Evolutionary conservation across 2,329 filamentous ascomycete genomes (phyloP).

Genomic region (Penicillium brasilianum): DNA sequence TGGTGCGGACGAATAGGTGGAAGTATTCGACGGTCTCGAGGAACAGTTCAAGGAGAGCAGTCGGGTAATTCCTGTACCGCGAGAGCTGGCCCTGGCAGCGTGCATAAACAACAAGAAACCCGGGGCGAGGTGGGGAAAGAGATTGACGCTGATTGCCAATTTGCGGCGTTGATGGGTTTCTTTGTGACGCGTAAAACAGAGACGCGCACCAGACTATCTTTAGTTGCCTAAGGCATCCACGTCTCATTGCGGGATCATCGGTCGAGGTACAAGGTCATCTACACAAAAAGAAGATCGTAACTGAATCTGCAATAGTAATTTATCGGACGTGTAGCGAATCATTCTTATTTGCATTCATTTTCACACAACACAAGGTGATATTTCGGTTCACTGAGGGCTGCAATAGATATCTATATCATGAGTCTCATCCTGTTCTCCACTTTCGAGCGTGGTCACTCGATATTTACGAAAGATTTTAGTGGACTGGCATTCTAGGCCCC

Average conservation of each 20-base stretch:
- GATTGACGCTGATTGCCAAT: background rate
- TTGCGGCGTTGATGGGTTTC: constrained; percentile 9
- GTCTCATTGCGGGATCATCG: background rate
- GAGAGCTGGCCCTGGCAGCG: constrained; percentile 24
- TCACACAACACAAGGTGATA: background rate
- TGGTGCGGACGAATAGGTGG: constrained; percentile 35
- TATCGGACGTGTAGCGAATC: no score
- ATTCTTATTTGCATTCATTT: background rate
- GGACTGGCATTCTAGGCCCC: no score
- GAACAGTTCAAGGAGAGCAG: constrained; percentile 29
- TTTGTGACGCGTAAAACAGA: constrained; percentile 6
- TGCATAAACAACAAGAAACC: constrained; percentile 34
- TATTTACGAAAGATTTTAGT: no score
- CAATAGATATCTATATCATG: no score
- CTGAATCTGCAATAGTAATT: background rate
- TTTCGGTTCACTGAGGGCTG: no score
- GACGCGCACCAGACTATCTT: constrained; percentile 1
- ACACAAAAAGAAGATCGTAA: background rate
- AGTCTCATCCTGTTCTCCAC: no score
- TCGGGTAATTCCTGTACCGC: constrained; percentile 29
- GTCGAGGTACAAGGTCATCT: background rate
- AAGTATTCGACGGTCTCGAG: constrained; percentile 26
- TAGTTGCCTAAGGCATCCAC: background rate
- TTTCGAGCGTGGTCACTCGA: background rate
- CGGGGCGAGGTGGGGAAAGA: background rate